Base-by-base conservation (phyloP, 2,329 filamentous ascomycete species). In the Pseudogymnoascus sp. region DNA sequence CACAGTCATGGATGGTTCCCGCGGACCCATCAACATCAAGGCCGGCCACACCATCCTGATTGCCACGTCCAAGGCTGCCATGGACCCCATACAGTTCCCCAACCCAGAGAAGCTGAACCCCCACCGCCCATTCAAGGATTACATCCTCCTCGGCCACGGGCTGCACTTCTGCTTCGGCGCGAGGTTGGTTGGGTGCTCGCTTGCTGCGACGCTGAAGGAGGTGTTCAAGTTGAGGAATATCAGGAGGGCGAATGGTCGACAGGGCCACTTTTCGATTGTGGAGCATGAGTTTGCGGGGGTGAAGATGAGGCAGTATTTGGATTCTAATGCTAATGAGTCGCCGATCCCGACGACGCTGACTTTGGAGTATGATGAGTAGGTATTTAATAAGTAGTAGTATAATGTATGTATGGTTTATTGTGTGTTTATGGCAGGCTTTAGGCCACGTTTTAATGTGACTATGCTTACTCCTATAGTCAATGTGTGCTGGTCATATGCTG, bases 201-300 rank as follows among this genome's bases (percentile, higher is more conserved):
- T 79, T 14, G 76, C 75, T 12, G 73, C 75, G 1, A 78, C 74
- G 2, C 62, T 79, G 65, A 75, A 72, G 65, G 75, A 78, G 66
- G 73, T 79, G 0, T 79, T 79, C 69, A 74, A 74, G 66, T 65
- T 79, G 35, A 77, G 76, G 72, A 76, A 77, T 62, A 10, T 79
- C 2, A 69, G 76, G 7, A 68, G 76, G 38, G 75, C 75, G 1
- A 49, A 65, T 7, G 77, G 76, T 2, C 68, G 67, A 35, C 70
- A 69, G 29, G 77, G 77, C 0, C 65, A 72, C 16, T 80, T 82
- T 61, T 73, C 70, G 2, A 72, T 73, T 10, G 74, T 78, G 0
- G 75, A 80, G 64, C 74, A 78, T 61, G 72, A 79, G 16, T 69
- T 81, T 67, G 78, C 75, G 6, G 80, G 79, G 2, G 73, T 81